Evolutionary conservation across 768 basidiomycete genomes (phyloP), one percentile per base, ranked within the genome.

Genomic region (Leucocoprinus birnbaumii): DNA sequence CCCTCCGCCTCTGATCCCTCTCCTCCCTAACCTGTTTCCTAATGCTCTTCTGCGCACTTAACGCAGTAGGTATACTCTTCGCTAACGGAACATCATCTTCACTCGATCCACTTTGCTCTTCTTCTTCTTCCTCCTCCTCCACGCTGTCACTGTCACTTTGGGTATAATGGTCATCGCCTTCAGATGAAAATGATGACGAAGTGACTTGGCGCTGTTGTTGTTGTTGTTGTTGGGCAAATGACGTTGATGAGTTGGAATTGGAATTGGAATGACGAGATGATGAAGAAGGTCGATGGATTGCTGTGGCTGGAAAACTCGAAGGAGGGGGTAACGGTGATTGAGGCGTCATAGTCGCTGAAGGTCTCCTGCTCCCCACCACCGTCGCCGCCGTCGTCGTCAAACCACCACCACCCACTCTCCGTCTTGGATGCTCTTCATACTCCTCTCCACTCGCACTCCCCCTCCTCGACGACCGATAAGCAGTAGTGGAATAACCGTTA

Each of bases 41-140:
- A 51, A 96, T 89, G 4, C 87, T 85, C 61, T 82, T 84, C 63
- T 96, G 94, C 9, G 91, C 93, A 2, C 76, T 80, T 55, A 96
- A 70, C 3, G 94, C 94, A 1, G 85, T 86, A 3, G 93, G 94
- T 52, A 93, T 91, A 26, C 85, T 78, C 59, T 82, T 84, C 2
- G 92, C 94, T 14, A 96, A 77, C 1, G 94, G 94, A 1, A 93
- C 74, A 61, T 96, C 87, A 65, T 96, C 93, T 37, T n/a, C n/a
- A n/a, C n/a, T n/a, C n/a, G n/a, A 31, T 31, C 31, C 31, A 5
- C 31, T 31, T 31, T 11, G 11, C 11, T 43, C 52, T 27, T 34
- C 50, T 43, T 44, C 51, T 6, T 48, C 56, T 13, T 71, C 71
- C 3, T 76, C 77, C 42, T 78, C 76, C 7, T 78, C 80, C 19